Base-by-base conservation (phyloP, 2,329 filamentous ascomycete genomes). In the Dothidotthia symphoricarpi region DNA sequence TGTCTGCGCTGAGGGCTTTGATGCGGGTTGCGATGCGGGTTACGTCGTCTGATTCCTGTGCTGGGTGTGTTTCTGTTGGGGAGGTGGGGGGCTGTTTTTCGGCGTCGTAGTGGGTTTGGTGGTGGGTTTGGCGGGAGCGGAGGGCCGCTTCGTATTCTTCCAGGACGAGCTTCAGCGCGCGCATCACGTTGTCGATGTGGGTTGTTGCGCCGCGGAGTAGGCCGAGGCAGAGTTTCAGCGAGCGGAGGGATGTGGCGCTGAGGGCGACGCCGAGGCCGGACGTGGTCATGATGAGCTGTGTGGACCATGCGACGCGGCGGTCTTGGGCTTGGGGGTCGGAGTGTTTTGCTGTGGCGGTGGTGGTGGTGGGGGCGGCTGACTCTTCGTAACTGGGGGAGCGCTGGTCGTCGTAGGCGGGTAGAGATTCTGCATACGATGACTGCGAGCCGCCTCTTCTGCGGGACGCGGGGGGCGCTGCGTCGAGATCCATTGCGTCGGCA, bases 201-300 rank as follows among this genome's bases (percentile, higher is more conserved):
- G 81, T 82, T 45, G 95, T 95, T 2, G 88, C 88, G 76, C 83
- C 85, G 16, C 83, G 79, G 31, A 97, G 73, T 76, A 89, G 86
- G 16, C 78, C 77, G 2, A 97, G 72, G 48, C 90, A 96, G 55
- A 88, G 91, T 54, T 87, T 88, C 28, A 98, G 72, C 45, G 85
- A 93, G 34, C 83, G 80, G 7, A 96, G 71, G 15, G 88, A 95
- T 57, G 93, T 85, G 13, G 94, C 85, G 56, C 86, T 94, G 77
- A 98, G 88, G 1, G 93, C 89, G 12, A 95, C 84, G 47, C 89
- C 89, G 1, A 97, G 76, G 0, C 89, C 91, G 1, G 89, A 95
- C 0, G 91, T 96, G 4, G 88, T 90, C 63, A 95, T 86, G 51
- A 95, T 86, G 13, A 96, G 73, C 11, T 89, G 82, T 9, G 86